These are phyloP conservation scores for Rhododendron henanense DNA, from an alignment of 148 eudicot species.

Conservation along the genomic window DNA sequence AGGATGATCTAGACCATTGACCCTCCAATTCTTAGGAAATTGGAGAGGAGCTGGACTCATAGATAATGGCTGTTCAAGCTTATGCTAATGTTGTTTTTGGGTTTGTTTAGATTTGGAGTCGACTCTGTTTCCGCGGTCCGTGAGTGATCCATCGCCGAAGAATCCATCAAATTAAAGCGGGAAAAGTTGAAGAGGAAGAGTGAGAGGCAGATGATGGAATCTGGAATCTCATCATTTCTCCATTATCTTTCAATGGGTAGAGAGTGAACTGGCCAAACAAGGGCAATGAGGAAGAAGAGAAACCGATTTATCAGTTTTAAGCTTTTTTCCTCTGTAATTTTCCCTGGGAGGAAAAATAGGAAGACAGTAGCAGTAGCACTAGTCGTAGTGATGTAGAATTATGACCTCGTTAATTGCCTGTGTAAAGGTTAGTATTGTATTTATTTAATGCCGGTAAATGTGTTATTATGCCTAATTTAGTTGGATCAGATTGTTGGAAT, in stretches of 20 bases:
- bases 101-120: constrained; percentile 10
- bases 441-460: background rate
- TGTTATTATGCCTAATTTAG: background rate
- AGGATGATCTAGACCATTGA: no score
- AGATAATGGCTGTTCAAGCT: background rate
- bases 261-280: background rate
- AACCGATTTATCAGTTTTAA: background rate
- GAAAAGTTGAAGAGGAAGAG: background rate
- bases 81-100: background rate
- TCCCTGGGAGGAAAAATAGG: background rate
- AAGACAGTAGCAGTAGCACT: background rate
- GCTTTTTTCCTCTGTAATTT: background rate
- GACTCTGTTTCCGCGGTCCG: constrained; percentile 26
- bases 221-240: background rate
- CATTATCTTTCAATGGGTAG: background rate
- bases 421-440: background rate
- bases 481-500: background rate
- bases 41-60: no score
- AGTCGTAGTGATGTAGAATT: background rate
- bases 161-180: background rate
- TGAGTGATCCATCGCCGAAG: constrained; percentile 31
- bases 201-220: background rate
- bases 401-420: no score
- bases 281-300: no score
- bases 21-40: no score